phyloP scores from a whole-genome alignment of 441 rosid species.

The Daphne laureola region DNA sequence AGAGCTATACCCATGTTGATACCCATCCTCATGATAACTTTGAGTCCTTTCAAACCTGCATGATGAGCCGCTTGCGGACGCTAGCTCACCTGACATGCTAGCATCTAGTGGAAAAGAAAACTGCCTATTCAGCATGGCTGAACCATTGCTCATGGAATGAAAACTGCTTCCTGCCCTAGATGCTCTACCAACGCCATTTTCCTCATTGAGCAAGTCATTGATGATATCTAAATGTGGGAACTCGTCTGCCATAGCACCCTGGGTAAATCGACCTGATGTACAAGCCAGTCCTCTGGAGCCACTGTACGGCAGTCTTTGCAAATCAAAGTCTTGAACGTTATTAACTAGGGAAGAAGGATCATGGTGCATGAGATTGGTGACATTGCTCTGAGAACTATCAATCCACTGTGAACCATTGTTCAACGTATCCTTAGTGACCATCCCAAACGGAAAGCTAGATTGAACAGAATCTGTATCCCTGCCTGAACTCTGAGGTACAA shows the following conservation, averaged over 20 bases:
- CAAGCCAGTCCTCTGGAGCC: slow-evolving; percentile 32
- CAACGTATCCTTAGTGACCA: slow-evolving; percentile 29
- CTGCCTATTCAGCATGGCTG: slow-evolving; percentile 43
- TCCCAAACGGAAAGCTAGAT: slow-evolving; percentile 46
- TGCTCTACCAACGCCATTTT: slow-evolving; percentile 40
- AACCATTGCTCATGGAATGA: slow-evolving; percentile 29
- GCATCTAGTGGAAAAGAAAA: slow-evolving; percentile 44
- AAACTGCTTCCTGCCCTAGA: slow-evolving; percentile 24
- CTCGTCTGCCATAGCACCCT: slow-evolving; percentile 56
- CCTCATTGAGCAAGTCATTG: slow-evolving; percentile 89
- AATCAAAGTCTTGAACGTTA: slow-evolving; percentile 26
- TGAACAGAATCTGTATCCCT: slow-evolving; percentile 38
- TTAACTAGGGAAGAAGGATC: slow-evolving; percentile 25
- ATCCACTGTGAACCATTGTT: slow-evolving; percentile 54
- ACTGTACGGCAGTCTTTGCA: slow-evolving; percentile 19
- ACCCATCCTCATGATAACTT: slow-evolving; percentile 51
- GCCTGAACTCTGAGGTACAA: slow-evolving; percentile 36
- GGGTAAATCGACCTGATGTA: slow-evolving; percentile 43
- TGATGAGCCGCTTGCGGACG: slow-evolving; percentile 31
- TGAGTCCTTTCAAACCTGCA: slow-evolving; percentile 56
- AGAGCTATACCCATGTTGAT: slow-evolving; percentile 38
- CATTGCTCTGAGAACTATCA: slow-evolving; percentile 44
- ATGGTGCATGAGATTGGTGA: slow-evolving; percentile 20
- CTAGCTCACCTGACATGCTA: slow-evolving; percentile 39
- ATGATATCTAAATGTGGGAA: slow-evolving; percentile 93